Evolutionary conservation across 306 rosid genomes (phyloP).

Genomic region (Styphnolobium japonicum): DNA sequence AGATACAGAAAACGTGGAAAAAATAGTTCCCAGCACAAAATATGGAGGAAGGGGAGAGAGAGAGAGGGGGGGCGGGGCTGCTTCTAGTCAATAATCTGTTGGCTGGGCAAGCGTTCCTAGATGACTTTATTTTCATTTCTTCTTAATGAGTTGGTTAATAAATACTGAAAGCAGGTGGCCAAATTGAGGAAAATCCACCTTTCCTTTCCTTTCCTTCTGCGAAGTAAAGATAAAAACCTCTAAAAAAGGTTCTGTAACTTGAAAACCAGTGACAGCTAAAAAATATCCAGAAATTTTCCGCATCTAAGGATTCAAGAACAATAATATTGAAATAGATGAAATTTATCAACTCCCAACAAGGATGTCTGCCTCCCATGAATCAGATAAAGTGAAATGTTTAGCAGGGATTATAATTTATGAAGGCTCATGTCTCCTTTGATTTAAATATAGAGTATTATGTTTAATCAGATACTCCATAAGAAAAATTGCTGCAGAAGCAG

Average conservation of each 20-base stretch:
- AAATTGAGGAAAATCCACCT: not conserved
- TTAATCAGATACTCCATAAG: not conserved
- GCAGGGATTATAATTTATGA: constrained; percentile 44
- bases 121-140: not conserved
- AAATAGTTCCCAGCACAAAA: not conserved
- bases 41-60: not conserved
- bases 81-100: not conserved
- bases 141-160: not conserved
- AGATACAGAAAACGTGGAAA: constrained; percentile 3
- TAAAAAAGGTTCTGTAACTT: not conserved
- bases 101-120: not conserved
- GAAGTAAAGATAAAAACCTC: not conserved
- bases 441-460: not conserved
- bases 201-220: not conserved
- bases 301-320: constrained; percentile 12
- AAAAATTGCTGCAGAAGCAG: not conserved
- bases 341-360: constrained; percentile 19
- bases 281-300: not conserved
- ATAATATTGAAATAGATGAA: not conserved
- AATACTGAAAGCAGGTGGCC: constrained; percentile 3
- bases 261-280: constrained; percentile 11
- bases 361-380: constrained; percentile 47
- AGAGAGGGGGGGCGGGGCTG: no score
- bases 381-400: constrained; percentile 26
- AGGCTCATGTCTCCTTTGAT: constrained; percentile 8